Conservation (phyloP, 2,329 filamentous ascomycete genomes). For the Fusarium hostae region DNA sequence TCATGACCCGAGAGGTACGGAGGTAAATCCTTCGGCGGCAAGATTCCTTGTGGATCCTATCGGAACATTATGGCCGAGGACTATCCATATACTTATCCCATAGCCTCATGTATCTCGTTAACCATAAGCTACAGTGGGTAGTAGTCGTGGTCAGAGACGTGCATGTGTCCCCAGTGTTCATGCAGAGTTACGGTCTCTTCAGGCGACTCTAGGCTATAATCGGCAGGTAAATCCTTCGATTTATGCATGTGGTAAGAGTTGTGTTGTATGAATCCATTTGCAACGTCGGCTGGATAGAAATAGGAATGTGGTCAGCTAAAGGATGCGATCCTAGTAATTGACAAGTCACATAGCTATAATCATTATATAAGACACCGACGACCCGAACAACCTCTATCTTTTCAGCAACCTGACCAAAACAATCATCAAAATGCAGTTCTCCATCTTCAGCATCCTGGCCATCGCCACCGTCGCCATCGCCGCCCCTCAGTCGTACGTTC, state of each 20-base stretch:
- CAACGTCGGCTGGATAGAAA: background rate
- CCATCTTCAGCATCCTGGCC: conserved; percentile 5
- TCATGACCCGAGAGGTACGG: background rate
- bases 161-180: background rate
- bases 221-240: conserved; percentile 2
- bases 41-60: background rate
- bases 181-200: background rate
- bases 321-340: conserved; percentile 8
- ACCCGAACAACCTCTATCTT: background rate
- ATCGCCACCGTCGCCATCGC: conserved; percentile 3
- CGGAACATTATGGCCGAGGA: background rate
- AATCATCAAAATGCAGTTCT: conserved; percentile 8
- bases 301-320: conserved; percentile 17
- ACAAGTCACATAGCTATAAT: background rate
- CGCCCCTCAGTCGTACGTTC: conserved; percentile 15
- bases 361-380: background rate
- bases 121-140: no score
- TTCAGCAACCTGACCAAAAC: background rate
- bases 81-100: no score
- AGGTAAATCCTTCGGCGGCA: background rate
- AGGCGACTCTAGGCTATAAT: background rate
- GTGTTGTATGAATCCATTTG: background rate
- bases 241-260: background rate
- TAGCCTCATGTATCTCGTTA: background rate
- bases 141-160: background rate